These are phyloP conservation scores for Neoconidiobolus thromboides DNA, from an alignment of 371 early-diverging fungal species.

Conservation along the genomic window DNA sequence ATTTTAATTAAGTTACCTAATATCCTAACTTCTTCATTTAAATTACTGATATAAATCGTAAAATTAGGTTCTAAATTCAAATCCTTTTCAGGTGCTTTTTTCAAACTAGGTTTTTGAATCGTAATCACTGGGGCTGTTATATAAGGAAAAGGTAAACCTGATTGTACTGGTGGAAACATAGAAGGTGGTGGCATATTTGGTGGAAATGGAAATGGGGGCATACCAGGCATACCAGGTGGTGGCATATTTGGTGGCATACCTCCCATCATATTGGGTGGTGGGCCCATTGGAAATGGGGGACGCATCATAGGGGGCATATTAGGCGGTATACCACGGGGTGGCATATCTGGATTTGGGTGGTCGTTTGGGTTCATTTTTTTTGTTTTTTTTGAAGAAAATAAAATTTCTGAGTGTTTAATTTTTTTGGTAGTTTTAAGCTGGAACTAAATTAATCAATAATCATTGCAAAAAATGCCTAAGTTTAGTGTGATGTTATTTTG, in stretches of 20 bases:
- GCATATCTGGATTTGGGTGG: too few species aligned
- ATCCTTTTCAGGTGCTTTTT: conserved; percentile 28
- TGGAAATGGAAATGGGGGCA: not conserved
- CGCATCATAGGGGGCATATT: not conserved
- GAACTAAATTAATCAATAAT: too few species aligned
- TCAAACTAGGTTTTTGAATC: conserved; percentile 4
- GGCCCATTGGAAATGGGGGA: not conserved
- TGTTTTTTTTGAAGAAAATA: too few species aligned
- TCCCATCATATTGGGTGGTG: too few species aligned
- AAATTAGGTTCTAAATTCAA: conserved; percentile 44
- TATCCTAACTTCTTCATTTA: conserved; percentile 75
- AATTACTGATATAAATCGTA: conserved; percentile 68
- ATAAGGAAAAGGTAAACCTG: not conserved
- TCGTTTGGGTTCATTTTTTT: too few species aligned
- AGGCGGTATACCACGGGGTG: not conserved
- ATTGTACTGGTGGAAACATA: not conserved
- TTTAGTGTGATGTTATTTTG: too few species aligned
- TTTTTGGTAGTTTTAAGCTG: too few species aligned
- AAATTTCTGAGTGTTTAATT: too few species aligned
- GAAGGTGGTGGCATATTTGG: not conserved
- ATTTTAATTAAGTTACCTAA: not conserved
- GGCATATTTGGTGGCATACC: not conserved
- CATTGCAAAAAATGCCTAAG: too few species aligned
- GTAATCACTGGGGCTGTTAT: not conserved
- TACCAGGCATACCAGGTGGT: not conserved